Conservation (phyloP, 345 rosid species). For the Noccaea caerulescens region DNA sequence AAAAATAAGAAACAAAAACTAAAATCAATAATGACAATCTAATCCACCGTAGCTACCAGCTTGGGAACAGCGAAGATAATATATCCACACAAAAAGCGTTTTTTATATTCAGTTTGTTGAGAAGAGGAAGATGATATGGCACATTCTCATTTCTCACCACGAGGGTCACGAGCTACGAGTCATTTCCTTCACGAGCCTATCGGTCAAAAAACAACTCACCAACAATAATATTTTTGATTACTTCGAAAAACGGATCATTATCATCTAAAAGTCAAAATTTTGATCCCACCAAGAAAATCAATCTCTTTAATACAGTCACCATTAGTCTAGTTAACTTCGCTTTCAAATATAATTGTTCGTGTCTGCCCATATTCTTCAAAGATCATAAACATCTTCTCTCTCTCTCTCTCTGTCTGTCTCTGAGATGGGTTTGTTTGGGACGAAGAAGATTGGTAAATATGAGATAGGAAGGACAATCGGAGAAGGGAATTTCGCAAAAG, state of each 20-base stretch:
- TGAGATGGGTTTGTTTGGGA: conserved; percentile 41
- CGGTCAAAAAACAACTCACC: conserved; percentile 28
- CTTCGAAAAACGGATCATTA: neutral
- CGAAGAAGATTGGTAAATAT: conserved; percentile 71
- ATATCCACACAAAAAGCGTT: conserved; percentile 28
- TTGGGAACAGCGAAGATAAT: neutral
- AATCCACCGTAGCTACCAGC: conserved; percentile 25
- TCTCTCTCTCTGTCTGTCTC: neutral
- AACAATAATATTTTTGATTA: conserved; percentile 25
- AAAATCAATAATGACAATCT: conserved; percentile 13
- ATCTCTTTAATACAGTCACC: conserved; percentile 9
- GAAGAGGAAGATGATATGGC: conserved; percentile 6
- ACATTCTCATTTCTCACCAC: conserved; percentile 31
- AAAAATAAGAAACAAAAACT: neutral
- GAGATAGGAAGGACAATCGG: conserved; percentile 73
- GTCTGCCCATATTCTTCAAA: conserved; percentile 12
- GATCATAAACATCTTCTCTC: conserved; percentile 3
- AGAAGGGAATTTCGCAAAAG: conserved; percentile 90
- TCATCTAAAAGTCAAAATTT: conserved; percentile 37
- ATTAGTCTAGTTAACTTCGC: neutral
- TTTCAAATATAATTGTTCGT: conserved; percentile 4
- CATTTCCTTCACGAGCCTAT: conserved; percentile 23
- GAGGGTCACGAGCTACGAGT: conserved; percentile 37
- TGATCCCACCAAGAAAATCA: conserved; percentile 24
- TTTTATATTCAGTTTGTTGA: conserved; percentile 30